These are phyloP conservation scores for Cladorrhinum sp. DNA, from an alignment of 2,329 filamentous ascomycete genomes.

Conservation along the genomic window DNA sequence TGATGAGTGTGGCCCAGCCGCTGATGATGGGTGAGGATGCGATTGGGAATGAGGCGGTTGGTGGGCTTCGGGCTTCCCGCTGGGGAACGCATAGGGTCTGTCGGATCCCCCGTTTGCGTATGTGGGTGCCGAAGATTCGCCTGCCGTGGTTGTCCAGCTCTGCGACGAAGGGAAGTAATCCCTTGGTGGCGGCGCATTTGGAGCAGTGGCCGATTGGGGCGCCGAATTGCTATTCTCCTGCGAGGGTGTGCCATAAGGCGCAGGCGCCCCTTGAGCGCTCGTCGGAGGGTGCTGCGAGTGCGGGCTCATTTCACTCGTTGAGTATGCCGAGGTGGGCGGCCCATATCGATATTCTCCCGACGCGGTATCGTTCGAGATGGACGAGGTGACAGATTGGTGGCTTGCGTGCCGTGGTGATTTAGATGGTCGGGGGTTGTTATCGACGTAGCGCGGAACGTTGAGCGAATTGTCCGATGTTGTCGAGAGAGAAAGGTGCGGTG, in stretches of 20 bases:
- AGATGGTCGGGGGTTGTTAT: slow-evolving; percentile 51
- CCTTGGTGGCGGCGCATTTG: slow-evolving; percentile 35
- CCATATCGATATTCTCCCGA: slow-evolving; percentile 57
- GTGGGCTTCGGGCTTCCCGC: slow-evolving; percentile 34
- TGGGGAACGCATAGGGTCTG: slow-evolving; percentile 47
- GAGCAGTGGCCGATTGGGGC: slow-evolving; percentile 18
- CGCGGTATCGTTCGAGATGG: slow-evolving; percentile 47
- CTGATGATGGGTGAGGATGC: slow-evolving; percentile 18
- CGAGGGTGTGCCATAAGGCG: slow-evolving; percentile 12
- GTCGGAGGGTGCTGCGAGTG: slow-evolving; percentile 30
- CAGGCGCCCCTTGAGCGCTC: neutral
- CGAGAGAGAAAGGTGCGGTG: slow-evolving; percentile 47
- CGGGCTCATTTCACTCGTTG: slow-evolving; percentile 36
- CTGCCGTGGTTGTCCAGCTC: slow-evolving; percentile 51
- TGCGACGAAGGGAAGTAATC: slow-evolving; percentile 51
- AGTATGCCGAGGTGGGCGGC: slow-evolving; percentile 38
- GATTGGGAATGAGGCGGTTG: slow-evolving; percentile 35
- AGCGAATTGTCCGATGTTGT: slow-evolving; percentile 45
- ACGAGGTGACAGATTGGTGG: slow-evolving; percentile 51
- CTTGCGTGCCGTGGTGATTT: slow-evolving; percentile 55
- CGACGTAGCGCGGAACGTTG: slow-evolving; percentile 56
- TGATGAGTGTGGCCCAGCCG: neutral
- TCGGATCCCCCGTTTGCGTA: slow-evolving; percentile 46
- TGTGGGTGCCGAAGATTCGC: slow-evolving; percentile 43
- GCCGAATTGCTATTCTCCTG: slow-evolving; percentile 18